These are phyloP conservation scores for Metschnikowia cubensis DNA, from an alignment of 805 yeast species.

Conservation along the genomic window DNA sequence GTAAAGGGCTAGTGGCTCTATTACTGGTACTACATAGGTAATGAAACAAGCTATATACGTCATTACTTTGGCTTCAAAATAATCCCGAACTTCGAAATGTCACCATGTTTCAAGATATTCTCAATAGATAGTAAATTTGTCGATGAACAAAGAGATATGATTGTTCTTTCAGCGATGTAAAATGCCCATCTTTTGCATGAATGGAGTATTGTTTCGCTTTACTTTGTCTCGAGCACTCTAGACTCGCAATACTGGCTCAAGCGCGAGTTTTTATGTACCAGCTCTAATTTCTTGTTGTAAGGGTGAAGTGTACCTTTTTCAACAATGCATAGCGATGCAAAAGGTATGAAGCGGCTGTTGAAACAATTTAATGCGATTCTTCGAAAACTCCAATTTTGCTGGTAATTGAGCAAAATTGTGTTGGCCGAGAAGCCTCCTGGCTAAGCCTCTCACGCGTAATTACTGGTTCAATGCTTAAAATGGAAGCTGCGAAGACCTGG, in stretches of 20 bases:
- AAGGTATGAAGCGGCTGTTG: not conserved
- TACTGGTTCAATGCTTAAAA: slow-evolving; percentile 1
- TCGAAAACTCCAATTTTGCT: not conserved
- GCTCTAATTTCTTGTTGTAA: not conserved
- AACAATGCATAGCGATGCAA: not conserved
- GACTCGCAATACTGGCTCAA: not conserved
- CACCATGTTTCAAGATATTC: not conserved
- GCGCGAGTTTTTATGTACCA: not conserved
- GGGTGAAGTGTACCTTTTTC: not conserved
- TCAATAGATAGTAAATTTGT: not conserved
- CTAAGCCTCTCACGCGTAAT: not conserved
- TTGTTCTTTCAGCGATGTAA: not conserved
- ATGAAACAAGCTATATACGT: too few relatives aligned
- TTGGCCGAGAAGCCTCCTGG: not conserved
- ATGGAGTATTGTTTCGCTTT: not conserved
- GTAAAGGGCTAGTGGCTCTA: not conserved
- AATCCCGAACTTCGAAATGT: not conserved
- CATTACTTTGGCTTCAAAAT: too few relatives aligned
- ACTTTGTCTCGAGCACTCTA: not conserved
- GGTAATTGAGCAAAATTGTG: not conserved
- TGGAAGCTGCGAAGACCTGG: not conserved
- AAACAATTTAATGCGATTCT: not conserved
- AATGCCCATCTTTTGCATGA: not conserved
- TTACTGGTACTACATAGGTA: not conserved
- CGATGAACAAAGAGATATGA: not conserved